Base-by-base conservation (phyloP, 805 yeast genomes). In the Saccharomycopsis javanensis region DNA sequence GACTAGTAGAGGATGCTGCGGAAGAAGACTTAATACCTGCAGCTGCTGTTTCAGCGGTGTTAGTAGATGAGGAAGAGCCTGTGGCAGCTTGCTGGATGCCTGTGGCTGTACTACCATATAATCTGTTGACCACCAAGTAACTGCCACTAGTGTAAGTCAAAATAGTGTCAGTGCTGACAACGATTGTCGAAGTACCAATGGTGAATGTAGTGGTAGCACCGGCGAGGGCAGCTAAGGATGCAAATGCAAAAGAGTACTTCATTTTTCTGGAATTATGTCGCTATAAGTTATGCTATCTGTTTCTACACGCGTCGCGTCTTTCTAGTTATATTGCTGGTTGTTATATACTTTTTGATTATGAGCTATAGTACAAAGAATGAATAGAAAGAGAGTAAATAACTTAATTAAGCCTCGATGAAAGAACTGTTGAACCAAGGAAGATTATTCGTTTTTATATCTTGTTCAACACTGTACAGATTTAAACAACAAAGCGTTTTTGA, bases 71-170 rank as follows among this genome's bases (percentile, higher is more conserved):
- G 8, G 52, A 4, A 20, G 50, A 34, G 13, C 31, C 35, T 4
- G 56, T 30, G 15, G 34, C 54, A 25, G 57, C 16, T 5, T 46
- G 5, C 13, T 46, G 16, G 11, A 42, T 11, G 23, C 48, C 48
- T 5, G 48, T 42, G 6, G 48, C 28, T 8, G 33, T 33, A 23
- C 56, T 48, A 8, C 61, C 61, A 28, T 60, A 60, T 53, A 54
- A 60, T 28, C 60, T 60, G 42, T 60, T 60, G 31, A 60, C 53
- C 38, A 60, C 56, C 35, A 60, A 57, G 28, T 55, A 60, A 27
- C 20, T 28, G 13, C 60, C 60, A 30, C 60, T 56, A n/a, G 62
- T 60, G 56, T 60, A 60, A 5, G 60, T 56, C 13, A 60, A 31
- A 15, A 57, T 56, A 23, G 62, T 60, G 34, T 60, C 54, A 18